These are phyloP conservation scores for Tuber microsphaerosporum DNA, from an alignment of 495 filamentous ascomycete species.

Conservation along the genomic window DNA sequence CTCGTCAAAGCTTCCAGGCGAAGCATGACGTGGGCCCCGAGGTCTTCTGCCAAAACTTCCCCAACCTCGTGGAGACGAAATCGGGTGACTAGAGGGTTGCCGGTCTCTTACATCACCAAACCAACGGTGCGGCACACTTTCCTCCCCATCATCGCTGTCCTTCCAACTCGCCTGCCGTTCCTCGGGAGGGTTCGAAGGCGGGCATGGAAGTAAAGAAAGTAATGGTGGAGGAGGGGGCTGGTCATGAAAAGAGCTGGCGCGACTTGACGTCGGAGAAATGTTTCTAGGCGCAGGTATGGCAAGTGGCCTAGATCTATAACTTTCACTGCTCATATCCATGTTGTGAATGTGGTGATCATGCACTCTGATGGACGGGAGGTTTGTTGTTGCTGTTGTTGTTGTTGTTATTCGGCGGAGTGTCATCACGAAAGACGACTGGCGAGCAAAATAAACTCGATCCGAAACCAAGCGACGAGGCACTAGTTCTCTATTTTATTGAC, in stretches of 20 bases:
- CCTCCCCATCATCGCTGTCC: conserved; percentile 27
- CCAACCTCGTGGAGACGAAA: neutral
- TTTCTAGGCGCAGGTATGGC: conserved; percentile 39
- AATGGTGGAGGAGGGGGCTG: conserved; percentile 35
- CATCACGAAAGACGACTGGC: conserved; percentile 26
- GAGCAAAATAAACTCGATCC: conserved; percentile 21
- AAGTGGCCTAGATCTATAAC: conserved; percentile 40
- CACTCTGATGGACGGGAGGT: conserved; percentile 40
- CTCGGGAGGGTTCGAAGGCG: neutral
- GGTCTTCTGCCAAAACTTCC: conserved; percentile 15
- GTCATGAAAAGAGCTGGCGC: conserved; percentile 34
- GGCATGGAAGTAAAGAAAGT: conserved; percentile 35
- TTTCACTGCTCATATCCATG: conserved; percentile 35
- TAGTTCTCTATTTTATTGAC: conserved; percentile 36
- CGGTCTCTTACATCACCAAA: conserved; percentile 11
- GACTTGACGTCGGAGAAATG: conserved; percentile 36
- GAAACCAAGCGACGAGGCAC: conserved; percentile 30
- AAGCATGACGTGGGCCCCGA: conserved; percentile 35
- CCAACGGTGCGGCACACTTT: conserved; percentile 10
- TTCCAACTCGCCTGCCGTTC: neutral
- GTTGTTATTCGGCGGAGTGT: conserved; percentile 39
- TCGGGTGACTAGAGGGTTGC: conserved; percentile 7
- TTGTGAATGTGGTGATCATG: conserved; percentile 33
- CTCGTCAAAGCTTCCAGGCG: conserved; percentile 32
- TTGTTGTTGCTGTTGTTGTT: conserved; percentile 27